Evolutionary conservation across 768 basidiomycete genomes (phyloP).

Genomic region (Strobilomyces dryophilus): DNA sequence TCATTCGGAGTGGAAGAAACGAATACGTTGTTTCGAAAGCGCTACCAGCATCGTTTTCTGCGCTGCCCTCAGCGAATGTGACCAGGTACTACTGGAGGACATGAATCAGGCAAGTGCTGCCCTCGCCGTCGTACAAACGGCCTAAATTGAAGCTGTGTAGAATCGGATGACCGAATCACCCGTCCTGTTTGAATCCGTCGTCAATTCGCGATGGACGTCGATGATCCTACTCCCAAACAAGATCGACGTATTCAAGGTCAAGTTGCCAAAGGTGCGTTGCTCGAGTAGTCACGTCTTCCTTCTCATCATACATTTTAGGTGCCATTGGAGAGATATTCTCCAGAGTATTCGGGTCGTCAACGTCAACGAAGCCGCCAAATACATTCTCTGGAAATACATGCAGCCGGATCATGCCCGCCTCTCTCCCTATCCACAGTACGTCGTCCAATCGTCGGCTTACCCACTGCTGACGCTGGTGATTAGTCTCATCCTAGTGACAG

Average conservation of each 20-base stretch:
- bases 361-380: slow-evolving; percentile 92
- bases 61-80: slow-evolving; percentile 71
- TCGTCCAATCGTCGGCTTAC: slow-evolving; percentile 6
- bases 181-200: slow-evolving; percentile 38
- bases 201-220: slow-evolving; percentile 72
- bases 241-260: slow-evolving; percentile 75
- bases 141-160: slow-evolving; percentile 27
- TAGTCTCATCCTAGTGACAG: slow-evolving; percentile 79
- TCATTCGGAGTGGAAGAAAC: too few relatives aligned
- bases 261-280: slow-evolving; percentile 48
- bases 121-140: neutral
- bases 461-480: neutral
- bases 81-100: slow-evolving; percentile 68
- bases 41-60: slow-evolving; percentile 21
- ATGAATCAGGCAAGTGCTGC: slow-evolving; percentile 26
- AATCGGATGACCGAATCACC: slow-evolving; percentile 76
- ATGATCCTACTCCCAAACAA: too few relatives aligned
- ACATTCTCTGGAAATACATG: slow-evolving; percentile 94
- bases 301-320: slow-evolving; percentile 43
- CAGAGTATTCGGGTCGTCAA: slow-evolving; percentile 54
- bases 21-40: too few relatives aligned
- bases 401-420: slow-evolving; percentile 81
- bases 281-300: accelerated
- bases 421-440: slow-evolving; percentile 89
- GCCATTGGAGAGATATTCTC: slow-evolving; percentile 74